These are phyloP conservation scores for Penicillium manginii DNA, from an alignment of 495 filamentous ascomycete species.

Conservation along the genomic window DNA sequence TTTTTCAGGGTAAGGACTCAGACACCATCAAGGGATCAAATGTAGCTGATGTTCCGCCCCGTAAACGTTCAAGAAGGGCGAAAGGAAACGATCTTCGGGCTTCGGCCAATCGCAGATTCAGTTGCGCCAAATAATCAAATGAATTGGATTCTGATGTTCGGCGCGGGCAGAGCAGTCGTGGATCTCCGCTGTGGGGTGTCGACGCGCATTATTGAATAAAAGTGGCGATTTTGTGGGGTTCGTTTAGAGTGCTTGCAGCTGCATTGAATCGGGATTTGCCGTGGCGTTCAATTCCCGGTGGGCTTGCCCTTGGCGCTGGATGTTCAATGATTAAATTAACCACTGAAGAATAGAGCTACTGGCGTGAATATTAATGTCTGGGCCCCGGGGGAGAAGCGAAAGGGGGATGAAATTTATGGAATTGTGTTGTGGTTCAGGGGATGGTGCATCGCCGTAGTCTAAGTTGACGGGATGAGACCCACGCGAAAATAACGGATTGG, in stretches of 20 bases:
- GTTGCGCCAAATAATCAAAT: background rate
- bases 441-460: background rate
- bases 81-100: background rate
- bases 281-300: background rate
- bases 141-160: background rate
- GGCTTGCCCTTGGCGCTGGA: too few relatives aligned
- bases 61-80: background rate
- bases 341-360: background rate
- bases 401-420: too few relatives aligned
- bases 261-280: background rate
- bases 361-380: too few relatives aligned
- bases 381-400: too few relatives aligned
- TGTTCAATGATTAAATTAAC: background rate
- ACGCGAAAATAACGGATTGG: constrained; percentile 5
- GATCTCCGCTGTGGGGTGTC: constrained; percentile 1
- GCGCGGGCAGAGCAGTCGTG: background rate
- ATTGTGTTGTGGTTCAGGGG: constrained; percentile 1
- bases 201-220: constrained; percentile 14
- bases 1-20: background rate
- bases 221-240: constrained; percentile 11
- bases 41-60: background rate
- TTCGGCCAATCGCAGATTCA: background rate
- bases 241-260: constrained; percentile 7
- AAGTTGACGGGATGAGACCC: constrained; percentile 6
- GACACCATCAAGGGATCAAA: background rate